phyloP scores from a whole-genome alignment of 2,329 filamentous ascomycete species.

The Colletotrichum graminicola region DNA sequence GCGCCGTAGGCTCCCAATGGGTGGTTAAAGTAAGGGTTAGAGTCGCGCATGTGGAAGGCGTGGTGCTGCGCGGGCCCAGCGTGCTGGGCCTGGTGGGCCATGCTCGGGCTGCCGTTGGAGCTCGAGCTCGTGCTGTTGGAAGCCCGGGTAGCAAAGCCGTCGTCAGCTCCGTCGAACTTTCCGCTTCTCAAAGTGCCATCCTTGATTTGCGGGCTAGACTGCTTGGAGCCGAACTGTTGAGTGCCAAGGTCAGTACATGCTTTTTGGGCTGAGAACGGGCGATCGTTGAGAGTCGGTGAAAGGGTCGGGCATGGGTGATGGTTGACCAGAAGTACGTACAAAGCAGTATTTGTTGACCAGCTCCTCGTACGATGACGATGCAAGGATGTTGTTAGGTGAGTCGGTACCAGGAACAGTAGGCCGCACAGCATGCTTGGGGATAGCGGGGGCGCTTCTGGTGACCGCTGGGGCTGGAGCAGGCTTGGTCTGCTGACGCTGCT shows the following conservation, averaged over 20 bases:
- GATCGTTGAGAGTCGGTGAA: slow-evolving; percentile 39
- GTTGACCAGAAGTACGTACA: slow-evolving; percentile 78
- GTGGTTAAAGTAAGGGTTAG: slow-evolving; percentile 42
- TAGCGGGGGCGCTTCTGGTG: slow-evolving; percentile 31
- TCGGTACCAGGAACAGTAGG: slow-evolving; percentile 58
- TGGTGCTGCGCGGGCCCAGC: slow-evolving; percentile 58
- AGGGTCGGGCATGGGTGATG: slow-evolving; percentile 46
- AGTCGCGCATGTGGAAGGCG: slow-evolving; percentile 48
- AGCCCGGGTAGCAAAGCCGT: slow-evolving; percentile 50
- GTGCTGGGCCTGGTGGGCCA: slow-evolving; percentile 51
- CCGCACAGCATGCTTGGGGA: slow-evolving; percentile 25
- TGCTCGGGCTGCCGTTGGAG: slow-evolving; percentile 54
- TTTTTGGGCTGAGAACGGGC: slow-evolving; percentile 44
- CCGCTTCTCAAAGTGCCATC: slow-evolving; percentile 60
- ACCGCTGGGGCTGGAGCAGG: slow-evolving; percentile 14
- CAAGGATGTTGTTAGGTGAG: slow-evolving; percentile 69
- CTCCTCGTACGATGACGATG: slow-evolving; percentile 94
- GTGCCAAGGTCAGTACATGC: slow-evolving; percentile 54
- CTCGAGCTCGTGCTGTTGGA: slow-evolving; percentile 54
- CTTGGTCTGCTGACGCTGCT: slow-evolving; percentile 39
- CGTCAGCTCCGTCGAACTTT: slow-evolving; percentile 58
- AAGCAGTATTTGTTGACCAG: slow-evolving; percentile 99
- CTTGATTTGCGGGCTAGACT: slow-evolving; percentile 63
- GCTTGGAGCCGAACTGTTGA: slow-evolving; percentile 72
- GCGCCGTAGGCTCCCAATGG: slow-evolving; percentile 47